Evolutionary conservation across 306 rosid species (phyloP).

Genomic region (Vicia faba): DNA sequence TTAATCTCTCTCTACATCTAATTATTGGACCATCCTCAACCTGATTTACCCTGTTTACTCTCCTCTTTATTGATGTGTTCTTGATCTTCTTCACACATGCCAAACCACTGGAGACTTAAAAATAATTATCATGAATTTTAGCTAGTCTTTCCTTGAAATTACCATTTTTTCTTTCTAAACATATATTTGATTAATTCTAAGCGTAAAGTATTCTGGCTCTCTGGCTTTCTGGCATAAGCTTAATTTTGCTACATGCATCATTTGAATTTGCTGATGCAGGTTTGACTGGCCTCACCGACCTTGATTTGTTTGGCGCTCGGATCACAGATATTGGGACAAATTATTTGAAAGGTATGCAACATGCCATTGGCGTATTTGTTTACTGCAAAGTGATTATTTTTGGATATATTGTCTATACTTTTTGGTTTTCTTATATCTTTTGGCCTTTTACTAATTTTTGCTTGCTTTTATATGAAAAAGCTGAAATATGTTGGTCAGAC

Average conservation of each 20-base stretch:
- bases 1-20: slow-evolving; percentile 2
- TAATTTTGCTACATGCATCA: slow-evolving; percentile 31
- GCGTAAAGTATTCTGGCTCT: background rate
- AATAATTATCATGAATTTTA: slow-evolving; percentile 11
- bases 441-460: slow-evolving; percentile 12
- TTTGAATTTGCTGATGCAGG: slow-evolving; percentile 52
- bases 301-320: slow-evolving; percentile 94
- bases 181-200: background rate
- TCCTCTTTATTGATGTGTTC: background rate
- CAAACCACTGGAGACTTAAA: background rate
- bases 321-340: slow-evolving; percentile 84
- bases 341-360: slow-evolving; percentile 68
- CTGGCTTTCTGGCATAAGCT: slow-evolving; percentile 13
- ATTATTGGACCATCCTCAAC: background rate
- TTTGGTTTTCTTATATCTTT: slow-evolving; percentile 18
- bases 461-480: background rate
- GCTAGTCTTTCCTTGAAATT: slow-evolving; percentile 19
- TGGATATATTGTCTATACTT: slow-evolving; percentile 20
- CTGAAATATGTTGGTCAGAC: background rate
- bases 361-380: slow-evolving; percentile 3
- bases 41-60: background rate
- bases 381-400: slow-evolving; percentile 6
- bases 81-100: background rate
- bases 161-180: slow-evolving; percentile 17
- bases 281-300: slow-evolving; percentile 80